Base-by-base conservation (phyloP, 2,329 filamentous ascomycete genomes). In the Penicillium palitans region DNA sequence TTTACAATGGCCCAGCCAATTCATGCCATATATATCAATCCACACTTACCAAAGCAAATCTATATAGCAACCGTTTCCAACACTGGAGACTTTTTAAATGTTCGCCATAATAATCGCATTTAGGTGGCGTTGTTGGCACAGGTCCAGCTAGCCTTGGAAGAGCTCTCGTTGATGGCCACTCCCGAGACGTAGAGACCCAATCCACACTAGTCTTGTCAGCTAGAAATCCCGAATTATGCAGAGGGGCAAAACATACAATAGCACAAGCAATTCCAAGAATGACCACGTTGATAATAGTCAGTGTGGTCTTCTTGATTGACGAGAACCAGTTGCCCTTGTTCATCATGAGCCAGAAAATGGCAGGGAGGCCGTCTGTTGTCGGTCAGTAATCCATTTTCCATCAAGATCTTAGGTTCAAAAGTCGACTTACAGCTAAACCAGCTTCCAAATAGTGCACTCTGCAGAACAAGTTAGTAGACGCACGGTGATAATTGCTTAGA, bases 391-490 rank as follows among this genome's bases (percentile, higher is more conserved):
- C 33, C 0, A 24, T 33, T 9, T 29, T 2, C 8, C 4, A 9
- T 9, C 15, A n/a, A 17, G 2, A 17, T 1, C 3, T 15, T 6
- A 8, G 7, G 2, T 8, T 25, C 6, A 10, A 8, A 1, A 15
- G 5, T 27, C 48, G 78, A 81, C 52, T 73, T 67, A 78, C 73
- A 81, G 59, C 83, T 86, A 70, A 89, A 89, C 86, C 87, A 89
- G 52, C 80, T 84, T 42, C 81, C 83, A 57, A 88, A 87, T 2
- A 87, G 70, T 3, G 85, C 79, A 40, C 76, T 79, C 62, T 70
- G 58, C 10, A 45, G 2, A 17, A 24, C 17, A 69, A 24, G 37
- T 65, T 60, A 61, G 64, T 40, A 47, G 4, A 31, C 4, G 46
- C 2, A 37, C 37, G 4, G 17, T 17, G 6, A 13, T 10, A 41